Conservation (phyloP, 2,329 filamentous ascomycete genomes). For the Sporothrix humicola region DNA sequence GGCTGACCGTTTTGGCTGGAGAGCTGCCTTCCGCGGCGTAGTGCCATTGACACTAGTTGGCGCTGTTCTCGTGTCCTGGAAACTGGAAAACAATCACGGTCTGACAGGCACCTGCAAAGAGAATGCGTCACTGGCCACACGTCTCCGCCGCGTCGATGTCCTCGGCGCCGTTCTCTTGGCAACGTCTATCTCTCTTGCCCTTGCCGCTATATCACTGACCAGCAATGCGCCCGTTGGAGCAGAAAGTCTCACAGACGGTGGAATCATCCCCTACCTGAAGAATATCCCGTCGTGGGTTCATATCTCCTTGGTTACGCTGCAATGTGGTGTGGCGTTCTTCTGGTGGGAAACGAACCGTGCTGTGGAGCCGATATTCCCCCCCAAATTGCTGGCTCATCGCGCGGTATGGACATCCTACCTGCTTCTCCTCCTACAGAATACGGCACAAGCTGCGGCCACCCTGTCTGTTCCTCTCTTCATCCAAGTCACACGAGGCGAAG, state of each 20-base stretch:
- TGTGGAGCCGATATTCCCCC: not conserved
- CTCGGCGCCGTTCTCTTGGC: not conserved
- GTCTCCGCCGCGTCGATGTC: not conserved
- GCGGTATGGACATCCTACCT: not conserved
- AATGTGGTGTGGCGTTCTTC: not conserved
- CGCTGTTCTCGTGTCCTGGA: not conserved
- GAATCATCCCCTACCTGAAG: not conserved
- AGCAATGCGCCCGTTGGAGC: not conserved
- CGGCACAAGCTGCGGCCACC: not conserved
- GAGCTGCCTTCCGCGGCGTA: not conserved
- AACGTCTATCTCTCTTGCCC: not conserved
- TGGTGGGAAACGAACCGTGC: not conserved
- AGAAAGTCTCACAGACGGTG: not conserved
- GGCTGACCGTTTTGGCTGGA: not conserved
- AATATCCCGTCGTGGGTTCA: not conserved
- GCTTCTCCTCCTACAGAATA: not conserved
- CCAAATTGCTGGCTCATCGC: not conserved
- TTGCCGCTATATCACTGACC: not conserved
- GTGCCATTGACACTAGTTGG: not conserved
- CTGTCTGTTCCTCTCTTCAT: not conserved
- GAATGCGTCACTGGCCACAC: not conserved
- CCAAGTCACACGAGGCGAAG: not conserved
- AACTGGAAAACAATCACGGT: not conserved
- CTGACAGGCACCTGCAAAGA: not conserved
- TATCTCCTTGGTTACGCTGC: not conserved